A percentile compares a stretch with the other conserved stretches of the same genome.
These are phyloP conservation scores for Cyberlindnera maritima DNA, from an alignment of 805 yeast genomes.

Conservation along the genomic window DNA sequence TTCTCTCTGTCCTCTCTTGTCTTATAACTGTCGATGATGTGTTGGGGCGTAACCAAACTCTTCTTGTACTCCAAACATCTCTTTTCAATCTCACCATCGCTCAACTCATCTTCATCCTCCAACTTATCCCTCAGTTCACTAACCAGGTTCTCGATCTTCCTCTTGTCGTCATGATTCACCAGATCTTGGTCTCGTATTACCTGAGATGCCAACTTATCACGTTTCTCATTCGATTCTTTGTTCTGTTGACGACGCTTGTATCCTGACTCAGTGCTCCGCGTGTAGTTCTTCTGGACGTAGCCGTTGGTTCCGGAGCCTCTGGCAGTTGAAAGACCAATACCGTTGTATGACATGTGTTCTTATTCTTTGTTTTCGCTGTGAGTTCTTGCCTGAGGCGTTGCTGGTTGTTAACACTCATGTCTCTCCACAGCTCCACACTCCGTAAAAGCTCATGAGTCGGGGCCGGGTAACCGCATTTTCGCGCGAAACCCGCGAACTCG, in stretches of 20 bases:
- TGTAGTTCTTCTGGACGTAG: conserved; percentile 45
- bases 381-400: too few species aligned
- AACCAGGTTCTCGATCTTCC: conserved; percentile 36
- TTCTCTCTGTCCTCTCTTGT: conserved; percentile 11
- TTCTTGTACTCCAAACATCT: conserved; percentile 30
- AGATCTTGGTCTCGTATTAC: conserved; percentile 20
- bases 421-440: not conserved
- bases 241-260: conserved; percentile 35
- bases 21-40: conserved; percentile 12
- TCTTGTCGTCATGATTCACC: conserved; percentile 20
- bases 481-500: not conserved
- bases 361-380: not conserved
- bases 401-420: conserved; percentile 14
- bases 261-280: conserved; percentile 34
- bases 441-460: too few species aligned
- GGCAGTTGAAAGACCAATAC: conserved; percentile 54
- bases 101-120: conserved; percentile 49
- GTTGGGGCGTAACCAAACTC: conserved; percentile 17
- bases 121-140: conserved; percentile 49
- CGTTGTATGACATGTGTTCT: conserved; percentile 48
- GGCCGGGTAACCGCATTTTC: too few species aligned
- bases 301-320: conserved; percentile 68
- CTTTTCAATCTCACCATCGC: conserved; percentile 36
- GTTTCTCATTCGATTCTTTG: conserved; percentile 13
- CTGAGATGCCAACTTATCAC: conserved; percentile 8